Evolutionary conservation across 345 rosid species (phyloP), one percentile per base, ranked within the genome.

Genomic region (Camelina sativa): DNA sequence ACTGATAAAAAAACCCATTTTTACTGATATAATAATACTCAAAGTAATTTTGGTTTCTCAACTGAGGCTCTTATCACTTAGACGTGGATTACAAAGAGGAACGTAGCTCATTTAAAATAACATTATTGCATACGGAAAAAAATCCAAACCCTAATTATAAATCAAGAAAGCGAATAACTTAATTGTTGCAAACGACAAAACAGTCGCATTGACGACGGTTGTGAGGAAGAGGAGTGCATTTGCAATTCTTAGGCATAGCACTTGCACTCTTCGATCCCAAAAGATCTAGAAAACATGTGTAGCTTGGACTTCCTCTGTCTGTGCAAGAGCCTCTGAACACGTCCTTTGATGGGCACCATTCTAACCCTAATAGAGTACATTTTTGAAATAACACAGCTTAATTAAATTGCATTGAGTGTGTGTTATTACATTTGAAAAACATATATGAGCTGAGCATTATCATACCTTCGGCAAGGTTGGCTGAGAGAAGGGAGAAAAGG

Each of bases 231-330:
- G 72, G 72, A 53, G 51, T 52, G 23, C 72, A 69, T 28, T 28
- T 56, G 55, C 74, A 69, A 25, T 57, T 69, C 56, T 57, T 69
- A 56, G 73, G 73, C 73, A 57, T 69, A 58, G 44, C 65, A 69
- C 65, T 56, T 41, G 74, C 74, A 56, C 65, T 57, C 44, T 11
- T 56, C 1, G 74, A 69, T 16, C 43, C 74, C 32, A 69, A 17
- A 11, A 57, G 17, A 44, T 69, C 74, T 23, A 69, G 65, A 7
- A 69, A 56, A 28, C 74, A 69, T 56, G 74, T 69, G 44, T 57
- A 46, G 8, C 65, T 68, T 40, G 73, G 72, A 2, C 63, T 69
- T 28, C 65, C 65, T 12, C 56, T 57, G 44, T 57, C 74, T 16
- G 65, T 57, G 55, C 74, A 69, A 10, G 54, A 44, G 7, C 74